Percentiles rank a stretch among this genome's conserved stretches.
phyloP scores from a whole-genome alignment of 257 asterid genomes.

The Ballota nigra region DNA sequence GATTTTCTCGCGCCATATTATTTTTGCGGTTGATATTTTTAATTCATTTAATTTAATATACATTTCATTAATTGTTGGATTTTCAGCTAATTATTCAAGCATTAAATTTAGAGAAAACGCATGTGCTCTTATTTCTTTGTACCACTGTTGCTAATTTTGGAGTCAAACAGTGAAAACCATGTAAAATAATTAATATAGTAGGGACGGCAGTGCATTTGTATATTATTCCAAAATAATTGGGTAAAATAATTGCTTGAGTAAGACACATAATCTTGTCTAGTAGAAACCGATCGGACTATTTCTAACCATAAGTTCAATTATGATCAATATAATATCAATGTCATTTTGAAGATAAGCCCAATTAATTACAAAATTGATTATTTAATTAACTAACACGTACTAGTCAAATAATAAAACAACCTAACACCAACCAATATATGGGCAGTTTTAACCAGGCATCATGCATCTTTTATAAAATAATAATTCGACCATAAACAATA shows the following conservation, averaged over 20 bases:
- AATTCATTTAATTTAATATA: too few species aligned
- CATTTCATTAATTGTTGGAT: too few species aligned
- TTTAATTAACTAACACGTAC: not conserved
- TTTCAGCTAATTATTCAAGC: too few species aligned
- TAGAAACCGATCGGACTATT: not conserved
- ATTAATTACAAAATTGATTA: too few species aligned
- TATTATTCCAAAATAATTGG: too few species aligned
- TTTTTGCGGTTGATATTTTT: too few species aligned
- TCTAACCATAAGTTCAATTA: not conserved
- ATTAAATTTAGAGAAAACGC: too few species aligned
- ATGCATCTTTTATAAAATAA: not conserved
- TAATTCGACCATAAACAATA: not conserved
- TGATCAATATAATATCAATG: not conserved
- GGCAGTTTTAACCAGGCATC: not conserved
- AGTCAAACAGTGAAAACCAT: not conserved
- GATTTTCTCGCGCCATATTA: too few species aligned
- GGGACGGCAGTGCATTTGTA: not conserved
- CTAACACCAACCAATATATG: conserved; percentile 28
- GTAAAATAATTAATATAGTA: not conserved
- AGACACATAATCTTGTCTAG: conserved; percentile 8
- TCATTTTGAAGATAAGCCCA: conserved; percentile 17
- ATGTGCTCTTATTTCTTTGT: not conserved
- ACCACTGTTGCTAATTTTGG: not conserved
- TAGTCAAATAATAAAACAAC: conserved; percentile 28
- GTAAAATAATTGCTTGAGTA: conserved; percentile 13